Percentiles rank a stretch among this genome's conserved stretches.
Evolutionary conservation across 225 moss, liverwort and hornwort genomes (phyloP).

Genomic region (Polytrichum commune): DNA sequence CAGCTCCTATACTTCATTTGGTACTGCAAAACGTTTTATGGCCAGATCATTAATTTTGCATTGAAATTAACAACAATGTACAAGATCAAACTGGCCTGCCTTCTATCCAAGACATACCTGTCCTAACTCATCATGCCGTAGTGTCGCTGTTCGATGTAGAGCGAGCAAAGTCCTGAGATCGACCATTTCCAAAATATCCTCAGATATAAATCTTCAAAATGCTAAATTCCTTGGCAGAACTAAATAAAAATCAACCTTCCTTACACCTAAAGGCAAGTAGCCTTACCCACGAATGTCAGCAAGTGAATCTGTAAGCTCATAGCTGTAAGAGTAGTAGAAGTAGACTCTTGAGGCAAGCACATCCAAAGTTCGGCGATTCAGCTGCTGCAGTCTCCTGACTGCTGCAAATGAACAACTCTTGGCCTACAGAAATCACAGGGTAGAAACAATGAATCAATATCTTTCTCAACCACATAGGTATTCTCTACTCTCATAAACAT

Average conservation of each 20-base stretch:
- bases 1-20: too few relatives aligned
- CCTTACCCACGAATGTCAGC: slow-evolving; percentile 87
- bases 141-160: slow-evolving; percentile 89
- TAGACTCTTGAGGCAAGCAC: slow-evolving; percentile 83
- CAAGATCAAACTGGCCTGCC: background rate
- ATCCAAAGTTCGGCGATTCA: slow-evolving; percentile 90
- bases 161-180: slow-evolving; percentile 78
- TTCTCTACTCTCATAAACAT: too few relatives aligned
- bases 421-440: slow-evolving; percentile 43
- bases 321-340: slow-evolving; percentile 91
- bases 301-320: slow-evolving; percentile 78
- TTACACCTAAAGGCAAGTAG: background rate
- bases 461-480: background rate
- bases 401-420: slow-evolving; percentile 71
- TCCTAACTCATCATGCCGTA: slow-evolving; percentile 94
- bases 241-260: too few relatives aligned
- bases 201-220: background rate
- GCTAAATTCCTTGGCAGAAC: too few relatives aligned
- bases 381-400: slow-evolving; percentile 80
- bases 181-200: slow-evolving; percentile 1
- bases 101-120: slow-evolving; percentile 52
- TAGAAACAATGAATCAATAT: slow-evolving; percentile 5
- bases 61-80: too few relatives aligned
- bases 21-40: too few relatives aligned
- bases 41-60: too few relatives aligned